A percentile compares a stretch with the other conserved stretches of the same genome.
These are phyloP conservation scores for Capsicum chinense DNA, from an alignment of 257 asterid species.

Conservation along the genomic window DNA sequence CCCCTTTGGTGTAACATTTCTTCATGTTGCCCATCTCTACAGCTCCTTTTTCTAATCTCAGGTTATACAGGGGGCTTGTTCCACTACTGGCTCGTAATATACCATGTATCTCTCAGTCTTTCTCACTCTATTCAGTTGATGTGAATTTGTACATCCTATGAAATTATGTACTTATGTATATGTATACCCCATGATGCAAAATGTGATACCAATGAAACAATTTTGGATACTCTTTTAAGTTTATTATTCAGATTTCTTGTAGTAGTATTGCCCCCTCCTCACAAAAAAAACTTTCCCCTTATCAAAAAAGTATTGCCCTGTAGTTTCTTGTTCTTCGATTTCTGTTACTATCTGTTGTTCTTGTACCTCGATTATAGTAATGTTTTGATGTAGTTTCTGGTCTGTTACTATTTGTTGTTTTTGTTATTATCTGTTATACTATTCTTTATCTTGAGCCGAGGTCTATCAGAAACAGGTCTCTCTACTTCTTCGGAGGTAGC, in stretches of 20 bases:
- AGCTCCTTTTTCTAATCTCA: conserved; percentile 34
- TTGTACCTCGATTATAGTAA: not conserved
- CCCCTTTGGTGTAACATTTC: not conserved
- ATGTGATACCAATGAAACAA: not conserved
- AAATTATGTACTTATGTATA: not conserved
- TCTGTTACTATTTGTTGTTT: too few relatives aligned
- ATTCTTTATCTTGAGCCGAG: too few relatives aligned
- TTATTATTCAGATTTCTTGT: not conserved
- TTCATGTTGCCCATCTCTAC: conserved; percentile 8
- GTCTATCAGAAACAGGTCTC: too few relatives aligned
- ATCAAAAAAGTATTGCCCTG: not conserved
- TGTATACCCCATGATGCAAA: not conserved
- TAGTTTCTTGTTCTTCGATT: not conserved
- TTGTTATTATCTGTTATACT: too few relatives aligned
- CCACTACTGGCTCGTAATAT: conserved; percentile 56
- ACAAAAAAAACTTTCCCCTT: too few relatives aligned
- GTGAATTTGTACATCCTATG: not conserved
- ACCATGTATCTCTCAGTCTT: conserved; percentile 46
- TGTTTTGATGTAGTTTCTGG: too few relatives aligned
- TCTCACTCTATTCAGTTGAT: not conserved
- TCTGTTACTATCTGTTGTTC: not conserved
- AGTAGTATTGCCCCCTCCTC: not conserved
- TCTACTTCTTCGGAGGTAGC: too few relatives aligned
- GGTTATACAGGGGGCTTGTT: conserved; percentile 52
- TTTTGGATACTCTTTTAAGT: not conserved